phyloP scores from a whole-genome alignment of 2,329 filamentous ascomycete genomes.

The Botryotinia convoluta region DNA sequence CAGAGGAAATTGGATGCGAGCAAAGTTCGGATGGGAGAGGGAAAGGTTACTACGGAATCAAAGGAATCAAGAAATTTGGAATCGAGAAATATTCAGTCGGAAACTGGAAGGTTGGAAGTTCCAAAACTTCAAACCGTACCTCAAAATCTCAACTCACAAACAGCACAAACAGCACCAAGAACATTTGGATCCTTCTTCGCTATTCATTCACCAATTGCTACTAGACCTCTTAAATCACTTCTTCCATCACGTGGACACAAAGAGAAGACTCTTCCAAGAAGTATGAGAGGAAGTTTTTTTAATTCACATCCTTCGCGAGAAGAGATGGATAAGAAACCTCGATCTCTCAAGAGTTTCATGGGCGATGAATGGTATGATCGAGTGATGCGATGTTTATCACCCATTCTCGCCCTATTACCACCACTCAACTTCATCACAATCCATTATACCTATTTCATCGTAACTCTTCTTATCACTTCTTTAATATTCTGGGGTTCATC shows the following conservation, averaged over 20 bases:
- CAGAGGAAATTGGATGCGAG: not conserved
- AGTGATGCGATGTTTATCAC: not conserved
- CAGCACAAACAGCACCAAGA: not conserved
- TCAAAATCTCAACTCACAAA: not conserved
- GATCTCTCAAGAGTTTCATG: conserved; percentile 10
- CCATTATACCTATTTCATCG: conserved; percentile 66
- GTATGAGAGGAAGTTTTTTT: not conserved
- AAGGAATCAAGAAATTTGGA: not conserved
- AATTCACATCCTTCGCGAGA: not conserved
- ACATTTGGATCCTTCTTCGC: not conserved
- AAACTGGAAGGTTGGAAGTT: not conserved
- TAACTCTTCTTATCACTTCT: conserved; percentile 53
- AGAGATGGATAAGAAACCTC: not conserved
- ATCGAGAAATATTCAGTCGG: not conserved
- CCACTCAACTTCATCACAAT: conserved; percentile 59
- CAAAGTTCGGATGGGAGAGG: not conserved
- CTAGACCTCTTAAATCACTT: not conserved
- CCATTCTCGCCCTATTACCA: conserved; percentile 22
- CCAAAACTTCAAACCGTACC: not conserved
- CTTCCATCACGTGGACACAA: not conserved
- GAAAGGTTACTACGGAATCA: not conserved
- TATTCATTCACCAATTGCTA: not conserved
- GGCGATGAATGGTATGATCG: not conserved
- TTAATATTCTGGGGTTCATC: conserved; percentile 61
- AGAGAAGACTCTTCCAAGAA: not conserved